phyloP scores from a whole-genome alignment of 2,329 filamentous ascomycete species.

The Pleurostoma richardsiae region DNA sequence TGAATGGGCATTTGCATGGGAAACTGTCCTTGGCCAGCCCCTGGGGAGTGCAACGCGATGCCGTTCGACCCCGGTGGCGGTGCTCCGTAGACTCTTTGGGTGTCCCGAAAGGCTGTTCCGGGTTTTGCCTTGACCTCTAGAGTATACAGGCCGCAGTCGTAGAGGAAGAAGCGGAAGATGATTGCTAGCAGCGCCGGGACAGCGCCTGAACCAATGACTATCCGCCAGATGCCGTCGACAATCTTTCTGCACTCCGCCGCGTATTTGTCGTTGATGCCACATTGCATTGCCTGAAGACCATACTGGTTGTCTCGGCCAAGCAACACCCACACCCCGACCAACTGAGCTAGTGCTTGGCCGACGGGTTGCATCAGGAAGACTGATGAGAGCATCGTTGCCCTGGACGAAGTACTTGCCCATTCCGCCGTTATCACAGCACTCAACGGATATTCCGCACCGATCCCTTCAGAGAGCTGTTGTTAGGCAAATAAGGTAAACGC shows the following conservation, averaged over 20 bases:
- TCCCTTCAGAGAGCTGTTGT: constrained; percentile 32
- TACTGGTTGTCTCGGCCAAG: constrained; percentile 37
- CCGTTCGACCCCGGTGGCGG: constrained; percentile 22
- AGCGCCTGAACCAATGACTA: constrained; percentile 61
- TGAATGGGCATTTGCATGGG: constrained; percentile 35
- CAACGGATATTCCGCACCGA: constrained; percentile 65
- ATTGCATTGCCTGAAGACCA: constrained; percentile 37
- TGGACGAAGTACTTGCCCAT: constrained; percentile 57
- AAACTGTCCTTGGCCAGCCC: constrained; percentile 10
- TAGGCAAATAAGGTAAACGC: not conserved
- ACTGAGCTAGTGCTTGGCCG: constrained; percentile 59
- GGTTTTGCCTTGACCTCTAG: constrained; percentile 61
- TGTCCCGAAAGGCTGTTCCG: constrained; percentile 52
- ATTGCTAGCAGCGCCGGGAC: constrained; percentile 60
- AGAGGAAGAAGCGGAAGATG: constrained; percentile 61
- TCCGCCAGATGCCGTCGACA: constrained; percentile 61
- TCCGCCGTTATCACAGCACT: constrained; percentile 64
- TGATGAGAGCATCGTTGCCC: constrained; percentile 61
- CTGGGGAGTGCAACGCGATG: constrained; percentile 24
- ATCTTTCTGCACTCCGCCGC: constrained; percentile 38
- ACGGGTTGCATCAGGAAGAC: constrained; percentile 68
- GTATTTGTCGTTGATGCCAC: constrained; percentile 38
- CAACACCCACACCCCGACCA: constrained; percentile 52
- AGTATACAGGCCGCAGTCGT: constrained; percentile 60
- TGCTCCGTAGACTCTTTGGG: constrained; percentile 51